Base-by-base conservation (phyloP, 2,329 filamentous ascomycete genomes). In the Neobulgaria alba region DNA sequence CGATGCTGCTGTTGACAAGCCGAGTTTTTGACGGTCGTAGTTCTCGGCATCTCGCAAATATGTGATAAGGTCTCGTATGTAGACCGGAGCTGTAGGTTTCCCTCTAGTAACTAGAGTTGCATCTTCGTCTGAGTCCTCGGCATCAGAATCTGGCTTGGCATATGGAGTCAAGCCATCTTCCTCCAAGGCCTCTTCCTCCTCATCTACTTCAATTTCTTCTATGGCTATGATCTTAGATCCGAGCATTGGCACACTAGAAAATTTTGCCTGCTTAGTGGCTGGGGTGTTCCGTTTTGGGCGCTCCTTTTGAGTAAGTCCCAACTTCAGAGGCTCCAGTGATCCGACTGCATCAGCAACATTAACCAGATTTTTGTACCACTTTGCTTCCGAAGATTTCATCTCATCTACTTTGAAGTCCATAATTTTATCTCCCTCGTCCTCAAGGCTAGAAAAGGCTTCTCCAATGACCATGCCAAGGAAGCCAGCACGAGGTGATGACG, bases 121-220 rank as follows among this genome's bases (percentile, higher is more conserved):
- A 53, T 98, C 93, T 29, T 95, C 89, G 42, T 95, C 88, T 0
- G 87, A 90, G 57, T 98, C 92, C 57, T 93, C 86, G 0, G 79
- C 74, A 51, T 98, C 92, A 2, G 85, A 88, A 55, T 87, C 85
- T 1, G 86, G 86, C 59, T 95, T 95, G 10, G 76, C 75, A 52
- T 95, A 95, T 1, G 85, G 75, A 2, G 77, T 67, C 1, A 96
- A 67, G 10, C 67, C 65, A 37, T 57, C 53, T 29, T 59, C 52
- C 21, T 44, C 36, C 23, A 42, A 36, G 8, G 43, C 46, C 16
- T 72, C 67, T 21, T 71, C 67, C 5, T 69, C 64, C 1, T 75
- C 72, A 1, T 75, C 72, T 2, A 73, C 72, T 17, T 72, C 67
- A 8, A 88, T 59, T 54, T 87, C 82, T 61, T 88, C 73, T 12